Base-by-base conservation (phyloP, 805 yeast genomes). In the Candida dajiaensis region DNA sequence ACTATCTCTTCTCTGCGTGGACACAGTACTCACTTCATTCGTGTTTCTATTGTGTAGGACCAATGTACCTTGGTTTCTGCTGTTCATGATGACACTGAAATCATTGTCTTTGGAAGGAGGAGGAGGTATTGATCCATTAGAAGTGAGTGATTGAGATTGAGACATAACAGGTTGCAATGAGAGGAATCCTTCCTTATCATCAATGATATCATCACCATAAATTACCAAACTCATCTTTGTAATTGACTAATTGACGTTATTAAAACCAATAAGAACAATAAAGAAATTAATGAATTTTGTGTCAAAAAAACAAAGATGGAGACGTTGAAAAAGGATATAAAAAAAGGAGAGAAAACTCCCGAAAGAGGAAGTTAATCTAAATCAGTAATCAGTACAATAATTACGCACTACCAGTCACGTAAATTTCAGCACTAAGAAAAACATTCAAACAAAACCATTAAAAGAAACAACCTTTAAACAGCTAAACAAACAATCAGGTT, bases 11-110 rank as follows among this genome's bases (percentile, higher is more conserved):
- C 36, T 33, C 11, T 42, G 35, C 31, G 35, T 26, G 23, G 46
- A 43, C 18, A 49, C 29, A 25, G 46, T 7, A 7, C 42, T 43
- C 18, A 49, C n/a, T 22, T 47, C 50, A 10, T 49, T 43, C 1
- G 52, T 46, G 22, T n/a, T 10, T 15, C 23, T 40, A 29, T 49
- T 48, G 13, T 49, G 50, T 3, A 49, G 25, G 18, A 49, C 52
- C 18, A 47, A 28, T 16, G 41, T 39, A 5, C 41, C 20, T 18
- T 41, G 48, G 4, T 41, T 38, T 15, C 18, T 15, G 22, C 38
- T 31, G 25, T 41, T 41, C 26, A 45, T 13, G 16, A 45, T 38
- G 25, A 45, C 20, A 13, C 42, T 22, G 15, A 36, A 45, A 18
- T 44, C 47, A 13, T 35, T 18, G 22, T 36, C 25, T n/a, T n/a